These are phyloP conservation scores for Xylaria multiplex DNA, from an alignment of 2,329 filamentous ascomycete species.

Conservation along the genomic window DNA sequence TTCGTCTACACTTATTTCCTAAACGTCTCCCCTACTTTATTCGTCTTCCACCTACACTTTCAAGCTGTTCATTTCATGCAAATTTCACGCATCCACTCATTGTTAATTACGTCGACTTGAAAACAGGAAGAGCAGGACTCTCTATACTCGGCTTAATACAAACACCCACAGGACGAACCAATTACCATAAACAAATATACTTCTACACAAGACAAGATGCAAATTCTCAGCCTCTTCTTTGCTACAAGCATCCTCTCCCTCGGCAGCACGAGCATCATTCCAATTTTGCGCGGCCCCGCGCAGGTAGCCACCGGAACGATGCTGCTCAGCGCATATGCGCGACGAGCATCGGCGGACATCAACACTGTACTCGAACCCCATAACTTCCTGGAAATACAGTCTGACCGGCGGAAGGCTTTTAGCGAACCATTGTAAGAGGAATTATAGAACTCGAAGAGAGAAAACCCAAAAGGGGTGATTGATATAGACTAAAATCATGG, in stretches of 20 bases:
- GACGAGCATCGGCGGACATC: constrained; percentile 9
- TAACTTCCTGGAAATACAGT: constrained; percentile 25
- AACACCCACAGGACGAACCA: not conserved
- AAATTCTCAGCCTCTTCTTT: constrained; percentile 22
- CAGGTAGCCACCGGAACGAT: not conserved
- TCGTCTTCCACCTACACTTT: constrained; percentile 1
- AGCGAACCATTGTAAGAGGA: not conserved
- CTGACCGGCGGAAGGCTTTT: constrained; percentile 30
- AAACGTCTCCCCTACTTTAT: not conserved
- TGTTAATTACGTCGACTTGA: not conserved
- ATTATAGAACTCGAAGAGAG: not conserved
- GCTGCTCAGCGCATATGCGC: constrained; percentile 9
- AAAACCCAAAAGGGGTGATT: not conserved
- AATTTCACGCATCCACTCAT: not conserved
- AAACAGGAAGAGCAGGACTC: constrained; percentile 8
- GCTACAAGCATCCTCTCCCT: constrained; percentile 21
- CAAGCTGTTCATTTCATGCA: constrained; percentile 6
- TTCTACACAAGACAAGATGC: constrained; percentile 19
- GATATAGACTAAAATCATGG: not conserved
- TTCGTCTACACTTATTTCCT: not conserved
- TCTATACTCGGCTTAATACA: not conserved
- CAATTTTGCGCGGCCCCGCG: not conserved
- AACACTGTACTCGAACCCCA: constrained; percentile 21
- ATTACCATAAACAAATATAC: not conserved
- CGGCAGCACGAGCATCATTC: constrained; percentile 31